Evolutionary conservation across 208 protist species (phyloP).

Genomic region (Acanthamoeba lenticulata): DNA sequence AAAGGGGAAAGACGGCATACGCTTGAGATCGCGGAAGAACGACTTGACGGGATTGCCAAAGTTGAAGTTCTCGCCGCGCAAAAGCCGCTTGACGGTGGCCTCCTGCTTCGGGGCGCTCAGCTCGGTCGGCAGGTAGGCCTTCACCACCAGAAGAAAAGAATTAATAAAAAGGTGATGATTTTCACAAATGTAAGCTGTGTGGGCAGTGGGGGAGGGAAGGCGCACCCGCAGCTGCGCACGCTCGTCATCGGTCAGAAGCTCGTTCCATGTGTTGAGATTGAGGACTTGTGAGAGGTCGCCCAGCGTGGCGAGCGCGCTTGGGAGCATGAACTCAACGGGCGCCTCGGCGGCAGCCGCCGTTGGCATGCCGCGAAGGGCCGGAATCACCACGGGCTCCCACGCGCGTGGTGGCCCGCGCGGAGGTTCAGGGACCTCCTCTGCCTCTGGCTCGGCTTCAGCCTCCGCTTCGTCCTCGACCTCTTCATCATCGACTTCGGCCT

Average conservation of each 20-base stretch:
- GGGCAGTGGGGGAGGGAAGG: not conserved
- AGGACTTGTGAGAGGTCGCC: constrained; percentile 37
- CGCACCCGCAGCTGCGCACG: constrained; percentile 1
- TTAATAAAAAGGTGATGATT: not conserved
- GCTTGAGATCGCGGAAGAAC: constrained; percentile 38
- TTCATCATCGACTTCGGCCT: not conserved
- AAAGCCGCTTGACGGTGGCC: not conserved
- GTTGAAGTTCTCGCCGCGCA: constrained; percentile 28
- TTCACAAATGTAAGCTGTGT: not conserved
- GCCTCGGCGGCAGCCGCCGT: not conserved
- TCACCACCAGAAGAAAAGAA: not conserved
- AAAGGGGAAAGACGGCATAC: not conserved
- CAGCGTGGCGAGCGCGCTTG: not conserved
- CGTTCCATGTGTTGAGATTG: constrained; percentile 45
- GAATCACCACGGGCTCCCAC: not conserved
- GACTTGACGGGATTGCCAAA: constrained; percentile 1
- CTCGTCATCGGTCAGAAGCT: constrained; percentile 46
- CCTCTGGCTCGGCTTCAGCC: not conserved
- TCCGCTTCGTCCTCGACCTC: not conserved
- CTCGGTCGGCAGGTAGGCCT: not conserved
- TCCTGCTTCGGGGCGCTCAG: not conserved
- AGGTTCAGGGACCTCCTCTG: not conserved
- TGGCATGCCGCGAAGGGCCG: not conserved
- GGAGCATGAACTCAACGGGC: constrained; percentile 4
- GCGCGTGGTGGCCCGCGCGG: not conserved